Base-by-base conservation (phyloP, 2,329 filamentous ascomycete genomes). In the Cylindrodendrum hubeiense region DNA sequence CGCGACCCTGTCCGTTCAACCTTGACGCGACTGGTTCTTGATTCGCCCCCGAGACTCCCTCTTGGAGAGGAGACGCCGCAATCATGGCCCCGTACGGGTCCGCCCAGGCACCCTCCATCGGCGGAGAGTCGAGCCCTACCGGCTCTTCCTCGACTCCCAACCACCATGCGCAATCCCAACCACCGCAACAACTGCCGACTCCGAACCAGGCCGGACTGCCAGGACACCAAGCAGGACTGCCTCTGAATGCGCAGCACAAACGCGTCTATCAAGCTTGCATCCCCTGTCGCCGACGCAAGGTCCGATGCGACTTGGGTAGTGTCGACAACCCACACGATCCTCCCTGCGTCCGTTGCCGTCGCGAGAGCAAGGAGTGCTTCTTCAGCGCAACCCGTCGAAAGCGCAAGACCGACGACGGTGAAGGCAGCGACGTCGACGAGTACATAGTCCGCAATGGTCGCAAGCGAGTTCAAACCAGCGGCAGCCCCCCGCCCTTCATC, bases 321-420 rank as follows among this genome's bases (percentile, higher is more conserved):
- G 95, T 98, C 77, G 96, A 98, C 81, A 95, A 96, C 74, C 96
- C 96, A 24, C 90, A 95, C 80, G 94, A 97, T 74, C 95, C 95
- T 60, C 96, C 96, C 3, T 99, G 96, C 79, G 93, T 95, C 65
- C 90, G 96, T 76, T 99, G 96, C 79, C 91, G 94, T 57, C 91
- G 96, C 71, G 96, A 99, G 84, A 94, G 91, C 83, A 98, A 98
- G 80, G 92, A 97, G 75, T 99, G 96, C 84, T 97, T 92, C 86
- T 99, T 99, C 84, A 97, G 94, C 67, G 93, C 94, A 21, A 98
- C 95, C 33, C 88, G 96, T 54, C 90, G 96, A 77, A 98, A 98
- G 89, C 90, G 94, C 77, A 97, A 96, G 85, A 87, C 87, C 51
- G 89, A 85, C 71, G 84, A 92, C 71, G 88, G 82, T 74, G 74